Percentiles rank a stretch among this genome's conserved stretches.
phyloP scores from a whole-genome alignment of 768 basidiomycete genomes.

The Boletus coccyginus region DNA sequence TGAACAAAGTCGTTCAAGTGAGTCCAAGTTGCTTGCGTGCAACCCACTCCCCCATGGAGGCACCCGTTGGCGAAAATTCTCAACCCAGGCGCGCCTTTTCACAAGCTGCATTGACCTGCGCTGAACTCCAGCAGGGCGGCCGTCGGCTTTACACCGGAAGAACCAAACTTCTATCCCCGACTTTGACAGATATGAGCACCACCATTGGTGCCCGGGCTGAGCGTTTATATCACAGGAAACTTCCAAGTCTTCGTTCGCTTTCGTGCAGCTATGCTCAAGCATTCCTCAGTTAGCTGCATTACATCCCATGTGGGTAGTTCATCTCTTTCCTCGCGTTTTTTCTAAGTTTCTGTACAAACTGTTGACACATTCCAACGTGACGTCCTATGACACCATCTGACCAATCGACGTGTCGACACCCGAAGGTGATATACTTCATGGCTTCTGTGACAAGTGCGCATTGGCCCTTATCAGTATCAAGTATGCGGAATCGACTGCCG shows the following conservation, averaged over 20 bases:
- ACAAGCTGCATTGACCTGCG: background rate
- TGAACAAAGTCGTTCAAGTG: too few species aligned
- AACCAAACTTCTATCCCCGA: background rate
- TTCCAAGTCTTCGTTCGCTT: background rate
- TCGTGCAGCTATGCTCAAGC: background rate
- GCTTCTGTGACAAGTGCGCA: too few species aligned
- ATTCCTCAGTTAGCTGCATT: background rate
- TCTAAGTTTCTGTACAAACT: conserved; percentile 19
- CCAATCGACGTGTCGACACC: conserved; percentile 14
- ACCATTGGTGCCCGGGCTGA: background rate
- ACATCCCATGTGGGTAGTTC: background rate
- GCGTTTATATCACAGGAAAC: conserved; percentile 8
- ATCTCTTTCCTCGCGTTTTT: background rate
- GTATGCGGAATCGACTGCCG: conserved; percentile 5
- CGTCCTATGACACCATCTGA: conserved; percentile 11
- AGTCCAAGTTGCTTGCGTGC: too few species aligned
- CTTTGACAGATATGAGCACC: conserved; percentile 7
- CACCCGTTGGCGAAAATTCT: too few species aligned
- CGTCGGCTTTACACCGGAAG: background rate
- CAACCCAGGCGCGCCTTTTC: background rate
- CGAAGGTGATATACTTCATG: conserved; percentile 14
- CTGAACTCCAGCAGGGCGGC: background rate
- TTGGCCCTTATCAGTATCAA: conserved; percentile 21
- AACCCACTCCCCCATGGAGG: too few species aligned
- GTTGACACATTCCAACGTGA: conserved; percentile 19